These are phyloP conservation scores for Penicillium sp. DNA, from an alignment of 2,329 filamentous ascomycete species.

Conservation along the genomic window DNA sequence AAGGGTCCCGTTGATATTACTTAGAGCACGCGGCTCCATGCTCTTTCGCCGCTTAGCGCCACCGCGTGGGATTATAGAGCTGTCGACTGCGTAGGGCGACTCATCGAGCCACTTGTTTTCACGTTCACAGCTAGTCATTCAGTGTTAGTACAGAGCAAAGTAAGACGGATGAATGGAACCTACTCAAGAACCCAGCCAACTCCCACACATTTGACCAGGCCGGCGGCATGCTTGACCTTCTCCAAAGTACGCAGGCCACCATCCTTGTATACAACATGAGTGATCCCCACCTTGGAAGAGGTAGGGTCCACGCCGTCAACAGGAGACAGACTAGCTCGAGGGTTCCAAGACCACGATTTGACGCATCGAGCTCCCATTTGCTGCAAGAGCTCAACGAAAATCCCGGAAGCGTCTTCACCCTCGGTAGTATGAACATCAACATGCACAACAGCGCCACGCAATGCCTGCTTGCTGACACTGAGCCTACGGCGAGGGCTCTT, in stretches of 20 bases:
- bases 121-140: conserved; percentile 62
- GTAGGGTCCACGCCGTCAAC: conserved; percentile 33
- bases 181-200: conserved; percentile 87
- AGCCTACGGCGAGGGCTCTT: conserved; percentile 31
- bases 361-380: conserved; percentile 80
- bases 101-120: conserved; percentile 76
- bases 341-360: conserved; percentile 73
- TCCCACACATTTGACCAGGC: conserved; percentile 79
- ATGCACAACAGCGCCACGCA: conserved; percentile 72
- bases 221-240: conserved; percentile 69
- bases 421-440: conserved; percentile 82
- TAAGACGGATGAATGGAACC: conserved; percentile 40
- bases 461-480: conserved; percentile 39
- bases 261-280: conserved; percentile 88
- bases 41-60: conserved; percentile 71
- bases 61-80: conserved; percentile 64
- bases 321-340: conserved; percentile 44
- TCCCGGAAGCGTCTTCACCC: conserved; percentile 73
- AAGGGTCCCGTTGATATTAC: conserved; percentile 66
- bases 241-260: conserved; percentile 76
- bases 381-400: conserved; percentile 74
- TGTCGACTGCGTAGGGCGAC: conserved; percentile 65
- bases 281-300: conserved; percentile 65
- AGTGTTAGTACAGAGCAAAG: conserved; percentile 11
- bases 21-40: conserved; percentile 71